Percentiles rank a stretch among this genome's conserved stretches.
Evolutionary conservation across 805 yeast species (phyloP).

Genomic region (Suhomyces tanzawaensis): DNA sequence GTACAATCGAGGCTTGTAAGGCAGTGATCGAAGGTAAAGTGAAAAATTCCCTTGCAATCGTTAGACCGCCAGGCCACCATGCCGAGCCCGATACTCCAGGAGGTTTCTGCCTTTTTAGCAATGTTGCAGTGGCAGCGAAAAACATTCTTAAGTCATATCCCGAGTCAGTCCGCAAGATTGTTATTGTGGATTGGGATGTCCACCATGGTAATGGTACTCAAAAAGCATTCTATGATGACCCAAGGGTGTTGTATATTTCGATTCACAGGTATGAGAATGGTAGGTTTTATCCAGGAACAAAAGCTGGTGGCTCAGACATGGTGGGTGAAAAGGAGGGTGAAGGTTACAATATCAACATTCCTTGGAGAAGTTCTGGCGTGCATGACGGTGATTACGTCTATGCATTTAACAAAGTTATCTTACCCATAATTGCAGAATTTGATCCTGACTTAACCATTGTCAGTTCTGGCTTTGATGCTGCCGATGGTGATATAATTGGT

Average conservation of each 20-base stretch:
- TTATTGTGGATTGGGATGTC: slow-evolving; percentile 95
- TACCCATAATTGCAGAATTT: slow-evolving; percentile 87
- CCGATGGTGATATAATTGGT: slow-evolving; percentile 96
- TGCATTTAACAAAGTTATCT: slow-evolving; percentile 79
- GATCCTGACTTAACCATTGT: slow-evolving; percentile 91
- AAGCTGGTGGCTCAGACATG: slow-evolving; percentile 76
- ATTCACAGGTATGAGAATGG: slow-evolving; percentile 92
- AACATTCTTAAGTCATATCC: slow-evolving; percentile 79
- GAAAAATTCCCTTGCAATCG: slow-evolving; percentile 89
- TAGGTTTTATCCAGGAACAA: slow-evolving; percentile 89
- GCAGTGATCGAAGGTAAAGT: slow-evolving; percentile 93
- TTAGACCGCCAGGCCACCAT: slow-evolving; percentile 99
- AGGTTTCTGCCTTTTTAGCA: slow-evolving; percentile 93
- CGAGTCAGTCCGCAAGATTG: slow-evolving; percentile 78
- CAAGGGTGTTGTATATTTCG: slow-evolving; percentile 86
- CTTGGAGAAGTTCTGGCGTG: slow-evolving; percentile 91
- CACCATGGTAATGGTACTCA: slow-evolving; percentile 99
- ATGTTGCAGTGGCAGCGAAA: slow-evolving; percentile 96
- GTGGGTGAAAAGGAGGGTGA: slow-evolving; percentile 84
- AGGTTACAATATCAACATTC: slow-evolving; percentile 86
- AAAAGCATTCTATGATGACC: slow-evolving; percentile 83
- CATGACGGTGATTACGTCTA: slow-evolving; percentile 94
- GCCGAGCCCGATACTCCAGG: slow-evolving; percentile 98
- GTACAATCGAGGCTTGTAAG: slow-evolving; percentile 92
- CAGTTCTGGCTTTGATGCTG: slow-evolving; percentile 97